Evolutionary conservation across 495 filamentous ascomycete genomes (phyloP).

Genomic region (Ascobolus immersus): DNA sequence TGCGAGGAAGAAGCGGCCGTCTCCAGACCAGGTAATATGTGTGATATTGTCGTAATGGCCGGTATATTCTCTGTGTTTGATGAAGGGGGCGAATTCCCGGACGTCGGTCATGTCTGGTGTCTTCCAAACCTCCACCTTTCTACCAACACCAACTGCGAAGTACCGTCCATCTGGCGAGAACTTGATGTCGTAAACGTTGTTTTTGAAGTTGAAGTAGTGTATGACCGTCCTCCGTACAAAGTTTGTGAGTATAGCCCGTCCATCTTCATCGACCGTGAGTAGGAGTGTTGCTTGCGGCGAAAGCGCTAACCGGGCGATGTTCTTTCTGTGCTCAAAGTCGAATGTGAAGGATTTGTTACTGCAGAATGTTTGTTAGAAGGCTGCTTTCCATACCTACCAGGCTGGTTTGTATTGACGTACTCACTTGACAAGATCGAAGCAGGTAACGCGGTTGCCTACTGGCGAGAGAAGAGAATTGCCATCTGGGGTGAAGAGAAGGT

Average conservation of each 20-base stretch:
- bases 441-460: conserved; percentile 81
- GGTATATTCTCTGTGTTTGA: conserved; percentile 58
- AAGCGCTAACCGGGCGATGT: conserved; percentile 66
- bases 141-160: conserved; percentile 64
- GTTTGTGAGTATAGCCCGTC: conserved; percentile 73
- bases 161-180: conserved; percentile 80
- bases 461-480: conserved; percentile 88
- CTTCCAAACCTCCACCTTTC: conserved; percentile 81
- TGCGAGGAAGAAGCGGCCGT: conserved; percentile 81
- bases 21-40: conserved; percentile 75
- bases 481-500: conserved; percentile 89
- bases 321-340: conserved; percentile 78
- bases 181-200: conserved; percentile 52
- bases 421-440: conserved; percentile 90
- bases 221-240: conserved; percentile 60
- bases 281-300: conserved; percentile 74
- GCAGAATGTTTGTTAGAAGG: conserved; percentile 8
- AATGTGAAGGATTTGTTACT: conserved; percentile 94
- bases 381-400: conserved; percentile 1
- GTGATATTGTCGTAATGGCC: conserved; percentile 72
- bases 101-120: conserved; percentile 64
- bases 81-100: conserved; percentile 82
- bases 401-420: conserved; percentile 11
- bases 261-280: conserved; percentile 81
- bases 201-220: conserved; percentile 82